Evolutionary conservation across 108 stramenopile genomes (phyloP).

Genomic region (Epithemia pelagica): DNA sequence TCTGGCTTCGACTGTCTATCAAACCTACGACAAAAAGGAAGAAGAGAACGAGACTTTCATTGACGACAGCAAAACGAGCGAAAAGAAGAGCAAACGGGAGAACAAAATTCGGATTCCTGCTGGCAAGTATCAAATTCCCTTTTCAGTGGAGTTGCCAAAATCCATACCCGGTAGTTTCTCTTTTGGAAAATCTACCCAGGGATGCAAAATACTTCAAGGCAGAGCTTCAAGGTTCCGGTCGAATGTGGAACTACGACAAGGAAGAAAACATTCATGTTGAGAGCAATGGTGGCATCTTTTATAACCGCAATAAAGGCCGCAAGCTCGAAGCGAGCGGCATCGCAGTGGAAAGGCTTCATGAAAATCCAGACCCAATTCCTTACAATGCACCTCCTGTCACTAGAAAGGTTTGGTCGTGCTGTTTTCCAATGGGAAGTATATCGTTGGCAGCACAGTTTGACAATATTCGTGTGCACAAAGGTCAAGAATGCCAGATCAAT

Average conservation of each 20-base stretch:
- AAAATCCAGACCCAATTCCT: background rate
- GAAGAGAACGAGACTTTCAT: background rate
- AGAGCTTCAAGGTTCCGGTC: background rate
- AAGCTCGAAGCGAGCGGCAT: background rate
- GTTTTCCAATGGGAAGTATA: background rate
- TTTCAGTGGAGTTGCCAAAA: background rate
- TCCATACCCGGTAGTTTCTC: background rate
- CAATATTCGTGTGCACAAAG: background rate
- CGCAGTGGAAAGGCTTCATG: too few species aligned
- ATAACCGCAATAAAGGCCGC: too few species aligned
- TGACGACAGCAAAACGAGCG: background rate
- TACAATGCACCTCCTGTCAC: background rate
- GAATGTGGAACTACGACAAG: background rate
- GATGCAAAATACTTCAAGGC: background rate
- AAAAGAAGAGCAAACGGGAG: too few species aligned
- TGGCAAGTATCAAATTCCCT: background rate
- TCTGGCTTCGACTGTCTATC: too few species aligned
- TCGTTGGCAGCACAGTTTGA: background rate
- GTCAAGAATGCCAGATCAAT: background rate
- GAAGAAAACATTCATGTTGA: background rate
- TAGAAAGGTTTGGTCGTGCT: background rate
- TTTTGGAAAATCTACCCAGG: background rate
- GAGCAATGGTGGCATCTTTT: too few species aligned
- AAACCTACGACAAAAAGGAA: background rate
- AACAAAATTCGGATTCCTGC: background rate